Conservation (phyloP, 2,329 filamentous ascomycete genomes). For the Corynespora cassiicola region DNA sequence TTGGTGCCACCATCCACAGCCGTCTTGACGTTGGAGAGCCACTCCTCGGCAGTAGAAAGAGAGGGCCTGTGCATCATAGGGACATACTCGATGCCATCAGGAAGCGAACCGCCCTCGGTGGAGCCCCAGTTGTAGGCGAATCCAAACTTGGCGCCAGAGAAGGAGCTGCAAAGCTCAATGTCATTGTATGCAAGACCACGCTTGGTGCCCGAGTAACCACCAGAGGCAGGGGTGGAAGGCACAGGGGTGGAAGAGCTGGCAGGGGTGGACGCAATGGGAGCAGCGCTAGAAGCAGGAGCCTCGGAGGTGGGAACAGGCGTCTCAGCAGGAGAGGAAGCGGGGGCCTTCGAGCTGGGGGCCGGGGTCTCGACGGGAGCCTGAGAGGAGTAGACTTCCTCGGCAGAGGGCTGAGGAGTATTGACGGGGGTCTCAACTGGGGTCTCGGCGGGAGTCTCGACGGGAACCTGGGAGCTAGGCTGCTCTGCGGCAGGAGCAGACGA, state of each 20-base stretch:
- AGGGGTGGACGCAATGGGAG: conserved; percentile 11
- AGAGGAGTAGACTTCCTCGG: neutral
- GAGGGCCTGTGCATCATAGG: conserved; percentile 56
- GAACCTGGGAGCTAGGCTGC: conserved; percentile 19
- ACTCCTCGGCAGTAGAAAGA: conserved; percentile 28
- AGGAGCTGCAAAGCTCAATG: conserved; percentile 58
- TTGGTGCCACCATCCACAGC: conserved; percentile 39
- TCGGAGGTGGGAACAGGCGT: conserved; percentile 19
- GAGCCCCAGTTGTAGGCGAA: conserved; percentile 76
- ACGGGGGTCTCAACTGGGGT: conserved; percentile 1
- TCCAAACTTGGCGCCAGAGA: conserved; percentile 55
- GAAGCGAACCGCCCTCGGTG: conserved; percentile 44
- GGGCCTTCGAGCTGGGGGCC: conserved; percentile 1
- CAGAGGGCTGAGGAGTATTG: neutral
- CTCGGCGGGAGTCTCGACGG: conserved; percentile 13
- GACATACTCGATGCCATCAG: conserved; percentile 61
- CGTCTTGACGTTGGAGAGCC: conserved; percentile 49
- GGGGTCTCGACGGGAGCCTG: conserved; percentile 3
- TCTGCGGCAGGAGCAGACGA: conserved; percentile 3
- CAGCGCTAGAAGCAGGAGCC: conserved; percentile 17
- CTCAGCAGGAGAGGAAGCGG: conserved; percentile 1
- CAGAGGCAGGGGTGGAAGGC: conserved; percentile 26
- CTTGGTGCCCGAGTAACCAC: conserved; percentile 55
- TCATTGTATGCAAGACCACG: conserved; percentile 71
- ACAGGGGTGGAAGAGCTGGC: conserved; percentile 17